Percentiles rank a stretch among this genome's conserved stretches.
phyloP scores from a whole-genome alignment of 2,329 filamentous ascomycete genomes.

The Leptographium radiaticola region DNA sequence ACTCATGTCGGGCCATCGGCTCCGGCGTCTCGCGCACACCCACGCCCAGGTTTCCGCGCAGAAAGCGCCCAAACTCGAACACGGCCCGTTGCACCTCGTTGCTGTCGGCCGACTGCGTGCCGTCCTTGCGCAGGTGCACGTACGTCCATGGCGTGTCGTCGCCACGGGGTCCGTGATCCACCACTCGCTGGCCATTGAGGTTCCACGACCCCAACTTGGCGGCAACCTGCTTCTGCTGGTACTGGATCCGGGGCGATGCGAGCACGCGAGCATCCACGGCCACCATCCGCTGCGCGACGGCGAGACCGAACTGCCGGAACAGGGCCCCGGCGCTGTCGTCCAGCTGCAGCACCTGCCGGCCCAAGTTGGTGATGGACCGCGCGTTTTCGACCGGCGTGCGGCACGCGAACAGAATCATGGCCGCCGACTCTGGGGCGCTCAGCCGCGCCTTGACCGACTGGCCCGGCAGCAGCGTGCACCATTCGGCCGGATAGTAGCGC shows the following conservation, averaged over 20 bases:
- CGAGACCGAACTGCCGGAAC: conserved; percentile 48
- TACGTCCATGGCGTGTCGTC: conserved; percentile 37
- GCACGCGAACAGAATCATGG: conserved; percentile 64
- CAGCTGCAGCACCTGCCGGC: conserved; percentile 44
- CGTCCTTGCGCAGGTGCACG: conserved; percentile 14
- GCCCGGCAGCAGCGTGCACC: conserved; percentile 49
- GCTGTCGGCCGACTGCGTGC: not conserved
- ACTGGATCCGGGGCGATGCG: conserved; percentile 44
- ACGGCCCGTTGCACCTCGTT: conserved; percentile 13
- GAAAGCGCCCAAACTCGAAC: conserved; percentile 22
- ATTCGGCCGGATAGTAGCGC: conserved; percentile 53
- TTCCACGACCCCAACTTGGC: conserved; percentile 55
- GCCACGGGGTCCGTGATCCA: conserved; percentile 22
- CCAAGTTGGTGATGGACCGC: conserved; percentile 45
- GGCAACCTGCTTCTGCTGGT: conserved; percentile 26
- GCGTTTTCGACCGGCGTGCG: conserved; percentile 54
- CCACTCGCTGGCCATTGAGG: conserved; percentile 44
- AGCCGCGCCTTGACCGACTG: conserved; percentile 52
- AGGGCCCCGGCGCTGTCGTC: conserved; percentile 29
- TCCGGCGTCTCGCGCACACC: conserved; percentile 11
- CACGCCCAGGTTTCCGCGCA: conserved; percentile 26
- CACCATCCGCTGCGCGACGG: conserved; percentile 47
- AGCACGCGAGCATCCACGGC: conserved; percentile 64
- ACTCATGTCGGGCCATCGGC: not conserved
- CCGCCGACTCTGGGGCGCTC: conserved; percentile 42